Percentiles rank a stretch among this genome's conserved stretches.
These are phyloP conservation scores for Biancaea sappan DNA, from an alignment of 306 rosid species.

Conservation along the genomic window DNA sequence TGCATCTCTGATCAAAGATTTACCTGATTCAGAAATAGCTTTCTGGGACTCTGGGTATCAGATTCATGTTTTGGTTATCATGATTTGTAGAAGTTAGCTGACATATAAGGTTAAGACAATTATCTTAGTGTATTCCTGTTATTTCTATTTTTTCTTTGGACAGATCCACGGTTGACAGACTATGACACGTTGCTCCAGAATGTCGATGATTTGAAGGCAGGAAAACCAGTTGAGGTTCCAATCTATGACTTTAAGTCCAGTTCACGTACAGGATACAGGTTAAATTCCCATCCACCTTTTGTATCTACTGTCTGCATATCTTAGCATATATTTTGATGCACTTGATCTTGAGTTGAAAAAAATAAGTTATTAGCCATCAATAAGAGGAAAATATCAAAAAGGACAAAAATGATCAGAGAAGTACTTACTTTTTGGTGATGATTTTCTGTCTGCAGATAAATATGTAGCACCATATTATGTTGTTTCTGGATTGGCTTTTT, in stretches of 20 bases:
- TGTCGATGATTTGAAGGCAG: constrained; percentile 82
- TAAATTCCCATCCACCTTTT: constrained; percentile 30
- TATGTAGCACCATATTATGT: not conserved
- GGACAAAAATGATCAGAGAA: constrained; percentile 13
- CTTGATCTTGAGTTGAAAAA: not conserved
- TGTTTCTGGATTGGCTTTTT: not conserved
- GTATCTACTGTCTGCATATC: constrained; percentile 18
- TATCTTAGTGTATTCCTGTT: constrained; percentile 15
- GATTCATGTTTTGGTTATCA: constrained; percentile 28
- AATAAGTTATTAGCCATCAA: not conserved
- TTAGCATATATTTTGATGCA: constrained; percentile 28
- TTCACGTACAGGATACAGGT: constrained; percentile 95
- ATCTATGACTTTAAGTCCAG: constrained; percentile 97
- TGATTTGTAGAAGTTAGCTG: constrained; percentile 14
- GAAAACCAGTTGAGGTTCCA: constrained; percentile 82
- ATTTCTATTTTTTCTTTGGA: constrained; percentile 31
- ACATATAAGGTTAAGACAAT: constrained; percentile 29
- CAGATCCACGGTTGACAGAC: constrained; percentile 99
- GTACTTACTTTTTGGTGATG: constrained; percentile 6
- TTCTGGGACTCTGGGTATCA: constrained; percentile 26
- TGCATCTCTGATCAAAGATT: constrained; percentile 14
- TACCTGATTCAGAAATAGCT: constrained; percentile 17
- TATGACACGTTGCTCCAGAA: constrained; percentile 90
- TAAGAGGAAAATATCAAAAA: not conserved
- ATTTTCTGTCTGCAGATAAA: not conserved